phyloP scores from a whole-genome alignment of 257 asterid genomes.

The Echites panduratus region DNA sequence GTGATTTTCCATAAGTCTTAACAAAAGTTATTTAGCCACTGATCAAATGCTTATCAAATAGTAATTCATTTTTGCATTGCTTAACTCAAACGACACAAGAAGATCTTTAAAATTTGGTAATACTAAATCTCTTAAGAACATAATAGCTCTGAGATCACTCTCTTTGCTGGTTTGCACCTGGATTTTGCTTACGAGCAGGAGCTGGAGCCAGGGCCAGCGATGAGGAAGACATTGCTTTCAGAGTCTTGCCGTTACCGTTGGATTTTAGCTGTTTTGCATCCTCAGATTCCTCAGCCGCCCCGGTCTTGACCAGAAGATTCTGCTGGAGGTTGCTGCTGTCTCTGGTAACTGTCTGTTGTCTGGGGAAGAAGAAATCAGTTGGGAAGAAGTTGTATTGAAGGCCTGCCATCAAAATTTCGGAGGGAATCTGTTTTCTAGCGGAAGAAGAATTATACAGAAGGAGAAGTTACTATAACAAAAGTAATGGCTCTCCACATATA shows the following conservation, averaged over 20 bases:
- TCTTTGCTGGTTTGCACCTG: constrained; percentile 5
- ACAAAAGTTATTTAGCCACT: no score
- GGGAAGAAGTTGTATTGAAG: constrained; percentile 56
- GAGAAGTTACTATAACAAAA: neutral
- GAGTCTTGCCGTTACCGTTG: constrained; percentile 20
- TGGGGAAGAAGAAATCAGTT: constrained; percentile 47
- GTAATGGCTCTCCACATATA: neutral
- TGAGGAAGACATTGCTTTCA: constrained; percentile 27
- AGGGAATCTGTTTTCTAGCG: neutral
- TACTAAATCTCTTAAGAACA: neutral
- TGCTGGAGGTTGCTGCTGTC: constrained; percentile 27
- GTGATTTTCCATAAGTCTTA: no score
- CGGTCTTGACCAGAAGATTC: constrained; percentile 22
- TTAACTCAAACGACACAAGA: neutral
- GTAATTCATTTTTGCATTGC: neutral
- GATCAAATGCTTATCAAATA: neutral
- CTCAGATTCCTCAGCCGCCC: constrained; percentile 25
- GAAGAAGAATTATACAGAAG: neutral
- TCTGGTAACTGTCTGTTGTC: constrained; percentile 25
- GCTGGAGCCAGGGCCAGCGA: constrained; percentile 26
- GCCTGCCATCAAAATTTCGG: constrained; percentile 43
- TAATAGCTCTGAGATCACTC: neutral
- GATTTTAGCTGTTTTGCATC: constrained; percentile 18
- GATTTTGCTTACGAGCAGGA: constrained; percentile 22
- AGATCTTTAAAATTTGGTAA: neutral